Conservation (phyloP, 176 grass and related monocot species). For the Pontederia crassipes region DNA sequence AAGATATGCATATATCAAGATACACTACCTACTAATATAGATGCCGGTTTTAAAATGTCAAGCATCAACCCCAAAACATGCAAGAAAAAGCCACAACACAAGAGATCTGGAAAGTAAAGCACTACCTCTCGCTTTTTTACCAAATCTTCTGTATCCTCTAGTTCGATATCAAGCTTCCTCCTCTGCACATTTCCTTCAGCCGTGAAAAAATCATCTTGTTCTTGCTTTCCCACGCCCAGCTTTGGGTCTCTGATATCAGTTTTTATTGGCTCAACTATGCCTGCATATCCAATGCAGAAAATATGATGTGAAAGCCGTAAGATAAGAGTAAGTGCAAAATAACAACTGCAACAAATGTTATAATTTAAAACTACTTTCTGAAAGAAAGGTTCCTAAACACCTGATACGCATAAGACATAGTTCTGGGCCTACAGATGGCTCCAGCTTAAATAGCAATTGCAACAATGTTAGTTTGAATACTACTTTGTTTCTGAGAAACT, state of each 20-base stretch:
- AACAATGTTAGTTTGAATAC: too few species aligned
- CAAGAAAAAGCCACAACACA: slow-evolving; percentile 11
- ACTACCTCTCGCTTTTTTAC: slow-evolving; percentile 90
- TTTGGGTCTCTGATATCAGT: slow-evolving; percentile 81
- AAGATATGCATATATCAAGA: slow-evolving; percentile 17
- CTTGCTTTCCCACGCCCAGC: slow-evolving; percentile 91
- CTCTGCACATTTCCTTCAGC: slow-evolving; percentile 74
- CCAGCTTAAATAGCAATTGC: too few species aligned
- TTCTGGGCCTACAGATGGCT: too few species aligned
- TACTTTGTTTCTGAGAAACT: too few species aligned
- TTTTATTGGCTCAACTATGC: slow-evolving; percentile 88
- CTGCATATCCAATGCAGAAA: slow-evolving; percentile 24
- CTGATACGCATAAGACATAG: too few species aligned
- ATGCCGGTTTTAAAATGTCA: slow-evolving; percentile 28
- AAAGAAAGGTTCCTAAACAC: not conserved
- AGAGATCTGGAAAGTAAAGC: slow-evolving; percentile 8
- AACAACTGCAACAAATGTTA: not conserved
- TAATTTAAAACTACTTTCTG: not conserved
- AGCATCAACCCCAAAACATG: slow-evolving; percentile 41
- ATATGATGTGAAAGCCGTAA: not conserved
- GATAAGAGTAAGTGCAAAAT: not conserved
- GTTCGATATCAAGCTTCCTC: slow-evolving; percentile 78
- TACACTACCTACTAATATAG: slow-evolving; percentile 22
- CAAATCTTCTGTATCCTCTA: slow-evolving; percentile 85
- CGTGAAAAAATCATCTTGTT: slow-evolving; percentile 96